Evolutionary conservation across 83 land plant species (phyloP).

Genomic region (Diphasiastrum complanatum): DNA sequence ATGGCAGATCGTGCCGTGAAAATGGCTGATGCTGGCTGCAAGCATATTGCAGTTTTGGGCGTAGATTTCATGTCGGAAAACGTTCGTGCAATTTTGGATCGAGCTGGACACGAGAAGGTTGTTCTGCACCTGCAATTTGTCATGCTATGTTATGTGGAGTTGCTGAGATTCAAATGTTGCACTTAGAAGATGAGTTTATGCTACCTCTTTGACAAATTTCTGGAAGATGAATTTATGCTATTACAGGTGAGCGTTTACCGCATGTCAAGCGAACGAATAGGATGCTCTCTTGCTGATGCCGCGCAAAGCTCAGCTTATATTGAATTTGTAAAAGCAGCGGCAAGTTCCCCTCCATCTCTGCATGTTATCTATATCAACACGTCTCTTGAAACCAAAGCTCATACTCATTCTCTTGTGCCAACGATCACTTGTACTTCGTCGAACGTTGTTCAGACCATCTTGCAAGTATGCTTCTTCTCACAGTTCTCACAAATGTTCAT

Average conservation of each 20-base stretch:
- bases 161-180: not conserved
- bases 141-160: not conserved
- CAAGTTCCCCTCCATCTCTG: conserved; percentile 52
- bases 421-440: conserved; percentile 98
- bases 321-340: conserved; percentile 56
- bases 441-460: conserved; percentile 87
- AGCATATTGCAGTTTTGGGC: conserved; percentile 75
- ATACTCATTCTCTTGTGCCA: conserved; percentile 86
- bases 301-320: conserved; percentile 71
- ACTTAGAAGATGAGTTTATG: not conserved
- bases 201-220: not conserved
- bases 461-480: conserved; percentile 50
- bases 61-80: conserved; percentile 99
- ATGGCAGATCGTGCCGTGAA: conserved; percentile 94
- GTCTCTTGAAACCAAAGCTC: conserved; percentile 88
- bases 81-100: conserved; percentile 96
- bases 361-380: conserved; percentile 96
- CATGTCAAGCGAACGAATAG: conserved; percentile 79
- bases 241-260: conserved; percentile 86
- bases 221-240: not conserved
- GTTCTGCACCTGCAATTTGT: not conserved
- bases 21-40: conserved; percentile 91
- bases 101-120: conserved; percentile 76
- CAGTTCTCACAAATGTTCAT: not conserved
- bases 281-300: conserved; percentile 96